These are phyloP conservation scores for Xylaria arbuscula DNA, from an alignment of 2,329 filamentous ascomycete species.

Conservation along the genomic window DNA sequence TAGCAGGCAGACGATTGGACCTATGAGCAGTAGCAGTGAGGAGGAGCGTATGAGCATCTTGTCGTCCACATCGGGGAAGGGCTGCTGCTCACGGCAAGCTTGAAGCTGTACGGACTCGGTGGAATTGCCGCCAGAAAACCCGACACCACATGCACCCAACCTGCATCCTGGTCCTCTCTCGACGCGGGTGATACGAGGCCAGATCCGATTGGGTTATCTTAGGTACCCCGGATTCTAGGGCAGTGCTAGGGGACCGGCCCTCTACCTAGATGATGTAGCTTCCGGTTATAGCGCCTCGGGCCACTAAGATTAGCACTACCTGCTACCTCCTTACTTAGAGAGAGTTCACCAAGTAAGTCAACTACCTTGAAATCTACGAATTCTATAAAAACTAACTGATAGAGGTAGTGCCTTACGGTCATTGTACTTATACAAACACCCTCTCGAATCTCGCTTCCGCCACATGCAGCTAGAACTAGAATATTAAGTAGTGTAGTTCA, in stretches of 20 bases:
- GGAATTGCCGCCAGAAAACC: neutral
- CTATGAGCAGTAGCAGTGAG: slow-evolving; percentile 47
- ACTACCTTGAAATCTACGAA: too few species aligned
- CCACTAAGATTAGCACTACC: neutral
- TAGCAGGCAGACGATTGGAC: slow-evolving; percentile 54
- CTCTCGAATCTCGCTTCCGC: too few species aligned
- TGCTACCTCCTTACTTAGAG: neutral
- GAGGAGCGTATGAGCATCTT: slow-evolving; percentile 40
- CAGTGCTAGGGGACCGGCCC: neutral
- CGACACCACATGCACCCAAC: neutral
- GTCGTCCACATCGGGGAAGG: slow-evolving; percentile 33
- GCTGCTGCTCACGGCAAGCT: slow-evolving; percentile 29
- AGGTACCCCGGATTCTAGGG: slow-evolving; percentile 1
- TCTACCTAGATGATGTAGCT: neutral
- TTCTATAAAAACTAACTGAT: too few species aligned
- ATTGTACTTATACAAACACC: too few species aligned
- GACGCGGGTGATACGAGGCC: neutral
- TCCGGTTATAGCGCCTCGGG: neutral
- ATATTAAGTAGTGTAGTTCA: too few species aligned
- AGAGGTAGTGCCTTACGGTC: too few species aligned
- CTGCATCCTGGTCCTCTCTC: neutral
- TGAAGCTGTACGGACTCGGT: slow-evolving; percentile 4
- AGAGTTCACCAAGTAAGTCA: too few species aligned
- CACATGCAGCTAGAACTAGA: too few species aligned
- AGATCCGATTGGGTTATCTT: neutral